These are phyloP conservation scores for Choiromyces venosus DNA, from an alignment of 495 filamentous ascomycete species.

Conservation along the genomic window DNA sequence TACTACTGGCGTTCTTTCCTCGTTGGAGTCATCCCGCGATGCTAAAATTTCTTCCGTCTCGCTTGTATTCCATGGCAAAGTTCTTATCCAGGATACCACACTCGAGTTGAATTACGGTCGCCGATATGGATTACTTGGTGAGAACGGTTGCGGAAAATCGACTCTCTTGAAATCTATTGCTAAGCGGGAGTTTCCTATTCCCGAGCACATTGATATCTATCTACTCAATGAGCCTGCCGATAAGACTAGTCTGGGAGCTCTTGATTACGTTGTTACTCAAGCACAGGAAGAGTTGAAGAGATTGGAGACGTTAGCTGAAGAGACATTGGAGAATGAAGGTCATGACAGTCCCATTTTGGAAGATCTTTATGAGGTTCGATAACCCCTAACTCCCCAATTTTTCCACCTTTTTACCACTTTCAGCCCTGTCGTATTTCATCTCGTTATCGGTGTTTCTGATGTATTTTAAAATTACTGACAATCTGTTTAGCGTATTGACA, in stretches of 20 bases:
- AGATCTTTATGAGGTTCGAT: conserved; percentile 87
- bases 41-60: conserved; percentile 93
- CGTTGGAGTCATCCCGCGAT: conserved; percentile 74
- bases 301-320: conserved; percentile 81
- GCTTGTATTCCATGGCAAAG: conserved; percentile 94
- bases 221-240: conserved; percentile 97
- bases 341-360: conserved; percentile 86
- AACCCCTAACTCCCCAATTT: background rate
- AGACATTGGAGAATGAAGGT: conserved; percentile 82
- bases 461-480: conserved; percentile 41
- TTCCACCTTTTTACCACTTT: background rate
- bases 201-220: conserved; percentile 97
- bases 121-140: conserved; percentile 89
- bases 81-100: conserved; percentile 86
- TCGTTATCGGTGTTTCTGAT: conserved; percentile 27
- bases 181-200: conserved; percentile 88
- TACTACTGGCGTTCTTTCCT: conserved; percentile 93
- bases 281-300: conserved; percentile 87
- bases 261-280: conserved; percentile 96
- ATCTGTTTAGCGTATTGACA: conserved; percentile 76
- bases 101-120: conserved; percentile 90
- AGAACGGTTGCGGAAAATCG: conserved; percentile 99
- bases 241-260: conserved; percentile 74
- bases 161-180: conserved; percentile 93
- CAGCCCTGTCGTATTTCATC: background rate